These are phyloP conservation scores for Taphrina betulina DNA, from an alignment of 1,139 yeast genomes.

Conservation along the genomic window DNA sequence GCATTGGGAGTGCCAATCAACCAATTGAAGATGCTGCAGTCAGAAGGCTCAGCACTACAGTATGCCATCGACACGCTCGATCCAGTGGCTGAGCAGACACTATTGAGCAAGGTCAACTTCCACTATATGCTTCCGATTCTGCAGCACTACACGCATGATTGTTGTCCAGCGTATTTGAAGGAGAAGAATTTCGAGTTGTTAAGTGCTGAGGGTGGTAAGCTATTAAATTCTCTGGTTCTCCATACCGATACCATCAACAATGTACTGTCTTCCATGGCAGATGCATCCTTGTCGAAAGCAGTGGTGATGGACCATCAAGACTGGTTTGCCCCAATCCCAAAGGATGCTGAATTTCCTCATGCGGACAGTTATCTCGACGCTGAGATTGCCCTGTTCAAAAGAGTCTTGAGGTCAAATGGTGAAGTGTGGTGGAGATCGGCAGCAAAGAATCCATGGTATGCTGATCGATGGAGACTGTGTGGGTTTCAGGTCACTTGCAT, in stretches of 20 bases:
- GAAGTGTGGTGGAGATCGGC: slow-evolving; percentile 77
- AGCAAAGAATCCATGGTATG: slow-evolving; percentile 73
- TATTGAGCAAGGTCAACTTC: slow-evolving; percentile 70
- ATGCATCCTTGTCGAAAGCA: slow-evolving; percentile 67
- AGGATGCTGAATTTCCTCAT: slow-evolving; percentile 42
- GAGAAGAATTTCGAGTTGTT: slow-evolving; percentile 52
- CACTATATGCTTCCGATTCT: slow-evolving; percentile 69
- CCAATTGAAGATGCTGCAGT: slow-evolving; percentile 76
- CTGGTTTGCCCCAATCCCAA: slow-evolving; percentile 54
- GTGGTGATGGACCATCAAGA: slow-evolving; percentile 91
- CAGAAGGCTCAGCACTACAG: slow-evolving; percentile 54
- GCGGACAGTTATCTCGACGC: slow-evolving; percentile 59
- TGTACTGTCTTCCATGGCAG: slow-evolving; percentile 64
- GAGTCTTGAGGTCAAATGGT: slow-evolving; percentile 65
- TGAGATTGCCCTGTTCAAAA: slow-evolving; percentile 51
- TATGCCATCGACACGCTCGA: slow-evolving; percentile 77
- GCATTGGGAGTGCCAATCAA: slow-evolving; percentile 84
- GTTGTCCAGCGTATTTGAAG: slow-evolving; percentile 76
- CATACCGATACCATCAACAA: slow-evolving; percentile 79
- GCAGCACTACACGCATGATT: slow-evolving; percentile 60
- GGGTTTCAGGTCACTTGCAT: slow-evolving; percentile 65
- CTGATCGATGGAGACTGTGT: slow-evolving; percentile 60
- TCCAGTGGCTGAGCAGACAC: slow-evolving; percentile 63
- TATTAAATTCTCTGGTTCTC: slow-evolving; percentile 64
- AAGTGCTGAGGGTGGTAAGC: slow-evolving; percentile 47